phyloP scores from a whole-genome alignment of 768 basidiomycete species.

The Trametes coccinea region DNA sequence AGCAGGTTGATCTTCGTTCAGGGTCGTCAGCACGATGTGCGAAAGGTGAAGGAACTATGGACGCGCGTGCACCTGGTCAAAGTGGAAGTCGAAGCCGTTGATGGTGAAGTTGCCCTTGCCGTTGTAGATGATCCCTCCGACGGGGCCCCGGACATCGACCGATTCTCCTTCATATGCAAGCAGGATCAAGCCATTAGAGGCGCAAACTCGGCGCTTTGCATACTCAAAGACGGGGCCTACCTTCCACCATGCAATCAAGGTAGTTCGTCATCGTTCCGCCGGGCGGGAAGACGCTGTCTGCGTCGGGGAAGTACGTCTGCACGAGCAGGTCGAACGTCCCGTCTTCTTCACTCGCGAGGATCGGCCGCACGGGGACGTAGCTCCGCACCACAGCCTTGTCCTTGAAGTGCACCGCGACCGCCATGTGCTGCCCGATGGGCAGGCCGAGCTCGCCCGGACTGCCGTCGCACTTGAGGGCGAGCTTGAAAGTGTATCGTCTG shows the following conservation, averaged over 20 bases:
- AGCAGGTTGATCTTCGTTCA: conserved; percentile 26
- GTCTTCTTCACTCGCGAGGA: conserved; percentile 26
- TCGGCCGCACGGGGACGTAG: conserved; percentile 25
- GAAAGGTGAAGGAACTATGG: neutral
- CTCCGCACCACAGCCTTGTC: conserved; percentile 25
- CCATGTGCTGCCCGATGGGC: conserved; percentile 25
- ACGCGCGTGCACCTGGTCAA: conserved; percentile 16
- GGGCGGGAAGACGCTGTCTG: conserved; percentile 17
- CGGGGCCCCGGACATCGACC: conserved; percentile 27
- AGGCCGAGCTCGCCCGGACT: conserved; percentile 22
- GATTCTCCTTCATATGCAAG: conserved; percentile 19
- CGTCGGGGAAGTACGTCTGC: conserved; percentile 27
- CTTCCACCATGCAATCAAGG: conserved; percentile 25
- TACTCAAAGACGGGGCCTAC: neutral
- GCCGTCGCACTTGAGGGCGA: conserved; percentile 21
- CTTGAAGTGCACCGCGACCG: conserved; percentile 26
- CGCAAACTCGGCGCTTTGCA: no score
- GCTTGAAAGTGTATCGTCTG: conserved; percentile 26
- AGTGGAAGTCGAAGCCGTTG: conserved; percentile 16
- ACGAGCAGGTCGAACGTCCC: conserved; percentile 29
- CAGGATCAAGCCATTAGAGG: no score
- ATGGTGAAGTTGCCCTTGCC: conserved; percentile 24
- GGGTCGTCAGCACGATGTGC: neutral
- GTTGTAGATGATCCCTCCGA: conserved; percentile 24
- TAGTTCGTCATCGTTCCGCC: conserved; percentile 28